Conservation (phyloP, 1,284 basidiomycete genomes). For the Melampsora abietis-canadensis region DNA sequence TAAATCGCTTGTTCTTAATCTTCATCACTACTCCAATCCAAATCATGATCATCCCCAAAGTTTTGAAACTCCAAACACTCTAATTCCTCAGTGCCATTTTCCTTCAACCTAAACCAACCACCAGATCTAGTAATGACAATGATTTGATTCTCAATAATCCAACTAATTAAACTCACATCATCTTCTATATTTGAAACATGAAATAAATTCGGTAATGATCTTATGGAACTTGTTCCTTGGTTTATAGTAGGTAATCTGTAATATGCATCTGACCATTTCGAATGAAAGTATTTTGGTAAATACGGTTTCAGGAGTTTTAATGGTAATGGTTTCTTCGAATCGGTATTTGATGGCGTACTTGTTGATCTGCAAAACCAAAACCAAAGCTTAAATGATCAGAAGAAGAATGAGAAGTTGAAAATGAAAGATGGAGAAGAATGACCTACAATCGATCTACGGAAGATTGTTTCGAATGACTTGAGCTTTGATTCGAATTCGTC, state of each 20-base stretch:
- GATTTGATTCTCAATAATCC: constrained; percentile 44
- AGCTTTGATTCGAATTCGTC: constrained; percentile 43
- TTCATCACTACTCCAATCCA: constrained; percentile 9
- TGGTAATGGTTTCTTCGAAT: constrained; percentile 46
- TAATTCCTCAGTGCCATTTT: background rate
- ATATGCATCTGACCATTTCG: constrained; percentile 87
- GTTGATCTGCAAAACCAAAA: background rate
- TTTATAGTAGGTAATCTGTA: constrained; percentile 69
- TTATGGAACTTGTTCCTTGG: constrained; percentile 53
- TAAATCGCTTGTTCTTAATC: no score
- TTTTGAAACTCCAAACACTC: constrained; percentile 34
- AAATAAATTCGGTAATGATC: constrained; percentile 51
- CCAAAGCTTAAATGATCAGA: constrained; percentile 1
- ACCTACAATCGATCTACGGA: background rate
- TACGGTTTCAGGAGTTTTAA: constrained; percentile 50
- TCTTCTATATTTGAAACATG: constrained; percentile 46
- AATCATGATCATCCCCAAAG: constrained; percentile 30
- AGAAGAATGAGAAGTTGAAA: background rate
- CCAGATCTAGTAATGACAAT: constrained; percentile 40
- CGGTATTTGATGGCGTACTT: constrained; percentile 8
- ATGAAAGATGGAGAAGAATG: background rate
- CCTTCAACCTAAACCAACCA: constrained; percentile 33
- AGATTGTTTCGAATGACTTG: constrained; percentile 51
- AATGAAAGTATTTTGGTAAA: constrained; percentile 86
- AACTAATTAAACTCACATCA: constrained; percentile 47